Percentiles rank a stretch among this genome's conserved stretches.
phyloP scores from a whole-genome alignment of 1,139 yeast species.

The Nakaseomyces sp. region DNA sequence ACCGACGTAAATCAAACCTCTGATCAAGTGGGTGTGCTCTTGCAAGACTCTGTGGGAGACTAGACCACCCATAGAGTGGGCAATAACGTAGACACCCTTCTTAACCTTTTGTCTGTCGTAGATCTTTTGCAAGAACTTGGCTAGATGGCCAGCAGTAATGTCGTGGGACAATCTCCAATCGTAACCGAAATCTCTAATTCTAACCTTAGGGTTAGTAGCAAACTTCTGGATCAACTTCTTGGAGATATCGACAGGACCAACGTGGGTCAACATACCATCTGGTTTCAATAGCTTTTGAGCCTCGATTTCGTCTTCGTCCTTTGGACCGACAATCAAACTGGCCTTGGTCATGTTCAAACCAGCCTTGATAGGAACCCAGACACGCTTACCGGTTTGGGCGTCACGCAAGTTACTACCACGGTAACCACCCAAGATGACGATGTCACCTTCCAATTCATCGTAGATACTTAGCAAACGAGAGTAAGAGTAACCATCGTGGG shows the following conservation, averaged over 20 bases:
- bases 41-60: conserved; percentile 75
- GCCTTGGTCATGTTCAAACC: conserved; percentile 68
- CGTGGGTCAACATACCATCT: conserved; percentile 69
- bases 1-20: conserved; percentile 75
- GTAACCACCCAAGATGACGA: conserved; percentile 78
- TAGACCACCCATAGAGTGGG: conserved; percentile 92
- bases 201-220: conserved; percentile 48
- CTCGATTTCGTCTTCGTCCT: conserved; percentile 48
- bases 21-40: conserved; percentile 52
- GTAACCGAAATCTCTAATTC: conserved; percentile 70
- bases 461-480: conserved; percentile 33
- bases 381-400: conserved; percentile 49
- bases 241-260: conserved; percentile 83
- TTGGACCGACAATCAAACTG: conserved; percentile 64
- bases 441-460: conserved; percentile 60
- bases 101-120: conserved; percentile 32
- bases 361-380: conserved; percentile 85
- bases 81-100: conserved; percentile 59
- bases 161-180: conserved; percentile 83
- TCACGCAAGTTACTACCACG: conserved; percentile 78
- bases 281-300: conserved; percentile 51
- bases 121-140: conserved; percentile 39
- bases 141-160: conserved; percentile 42
- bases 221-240: conserved; percentile 50
- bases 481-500: conserved; percentile 28